phyloP scores from a whole-genome alignment of 139 green algal species.

The Coelastrella sp. region DNA sequence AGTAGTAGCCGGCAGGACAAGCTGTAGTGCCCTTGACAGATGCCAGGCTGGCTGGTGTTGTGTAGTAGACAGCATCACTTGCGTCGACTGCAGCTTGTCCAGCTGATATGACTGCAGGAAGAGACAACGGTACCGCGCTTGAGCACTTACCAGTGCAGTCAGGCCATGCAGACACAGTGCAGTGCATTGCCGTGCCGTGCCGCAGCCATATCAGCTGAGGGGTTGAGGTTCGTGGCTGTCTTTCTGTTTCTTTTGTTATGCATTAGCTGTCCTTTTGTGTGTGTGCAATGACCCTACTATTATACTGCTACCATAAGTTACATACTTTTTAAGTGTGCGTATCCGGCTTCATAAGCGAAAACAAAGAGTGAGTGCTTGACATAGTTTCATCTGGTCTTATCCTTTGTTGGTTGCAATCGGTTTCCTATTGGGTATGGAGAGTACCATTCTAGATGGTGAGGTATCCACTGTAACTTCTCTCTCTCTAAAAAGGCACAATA shows the following conservation, averaged over 20 bases:
- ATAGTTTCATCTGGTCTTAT: too few species aligned
- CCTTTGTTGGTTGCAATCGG: too few species aligned
- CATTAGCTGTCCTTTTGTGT: neutral
- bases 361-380: too few species aligned
- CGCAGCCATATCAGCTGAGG: neutral
- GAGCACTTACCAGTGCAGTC: neutral
- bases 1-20: neutral
- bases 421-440: too few species aligned
- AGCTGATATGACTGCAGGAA: neutral
- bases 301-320: too few species aligned
- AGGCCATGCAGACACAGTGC: neutral
- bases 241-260: too few species aligned
- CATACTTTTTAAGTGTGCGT: too few species aligned
- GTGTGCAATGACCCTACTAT: too few species aligned
- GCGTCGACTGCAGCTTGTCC: neutral
- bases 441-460: too few species aligned
- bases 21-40: neutral
- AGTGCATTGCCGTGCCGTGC: neutral
- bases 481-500: neutral
- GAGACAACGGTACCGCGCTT: neutral
- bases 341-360: too few species aligned
- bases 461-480: too few species aligned
- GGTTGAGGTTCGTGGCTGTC: neutral
- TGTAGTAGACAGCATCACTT: neutral
- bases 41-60: neutral